Percentiles rank a stretch among this genome's conserved stretches.
These are phyloP conservation scores for Curvularia spicifera DNA, from an alignment of 2,329 filamentous ascomycete species.

Conservation along the genomic window DNA sequence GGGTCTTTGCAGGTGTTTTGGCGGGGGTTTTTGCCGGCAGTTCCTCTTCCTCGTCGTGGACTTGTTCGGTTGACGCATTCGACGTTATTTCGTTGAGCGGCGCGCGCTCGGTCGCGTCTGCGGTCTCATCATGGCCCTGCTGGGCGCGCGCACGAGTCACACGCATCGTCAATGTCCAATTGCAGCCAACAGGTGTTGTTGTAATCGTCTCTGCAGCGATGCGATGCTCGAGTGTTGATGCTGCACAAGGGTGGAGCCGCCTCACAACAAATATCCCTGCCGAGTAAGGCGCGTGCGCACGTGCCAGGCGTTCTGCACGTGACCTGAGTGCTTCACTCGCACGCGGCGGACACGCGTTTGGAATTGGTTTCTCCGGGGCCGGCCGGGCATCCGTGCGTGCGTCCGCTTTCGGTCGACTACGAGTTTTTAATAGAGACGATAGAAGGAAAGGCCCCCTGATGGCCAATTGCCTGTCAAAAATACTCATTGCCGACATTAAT, in stretches of 20 bases:
- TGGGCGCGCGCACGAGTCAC: conserved; percentile 55
- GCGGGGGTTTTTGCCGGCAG: conserved; percentile 35
- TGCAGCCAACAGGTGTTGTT: conserved; percentile 5
- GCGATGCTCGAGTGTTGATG: conserved; percentile 27
- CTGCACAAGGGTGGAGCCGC: conserved; percentile 19
- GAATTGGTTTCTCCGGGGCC: conserved; percentile 1
- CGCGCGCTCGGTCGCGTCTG: conserved; percentile 46
- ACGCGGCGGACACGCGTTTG: conserved; percentile 10
- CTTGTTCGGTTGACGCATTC: conserved; percentile 36
- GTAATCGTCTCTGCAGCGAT: conserved; percentile 17
- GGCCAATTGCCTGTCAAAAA: neutral
- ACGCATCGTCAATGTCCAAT: conserved; percentile 42
- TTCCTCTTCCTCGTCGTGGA: conserved; percentile 18
- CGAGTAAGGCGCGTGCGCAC: conserved; percentile 19
- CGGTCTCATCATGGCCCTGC: conserved; percentile 47
- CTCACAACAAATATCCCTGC: conserved; percentile 29
- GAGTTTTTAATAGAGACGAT: conserved; percentile 5
- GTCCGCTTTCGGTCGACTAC: conserved; percentile 1
- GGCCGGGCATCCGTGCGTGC: conserved; percentile 11
- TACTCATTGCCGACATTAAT: neutral
- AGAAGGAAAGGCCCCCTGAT: conserved; percentile 7
- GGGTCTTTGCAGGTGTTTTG: conserved; percentile 45
- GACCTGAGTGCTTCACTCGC: conserved; percentile 18
- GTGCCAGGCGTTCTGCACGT: conserved; percentile 23
- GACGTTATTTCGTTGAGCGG: conserved; percentile 52